These are phyloP conservation scores for Hansenula lynferdii DNA, from an alignment of 1,139 yeast species.

Conservation along the genomic window DNA sequence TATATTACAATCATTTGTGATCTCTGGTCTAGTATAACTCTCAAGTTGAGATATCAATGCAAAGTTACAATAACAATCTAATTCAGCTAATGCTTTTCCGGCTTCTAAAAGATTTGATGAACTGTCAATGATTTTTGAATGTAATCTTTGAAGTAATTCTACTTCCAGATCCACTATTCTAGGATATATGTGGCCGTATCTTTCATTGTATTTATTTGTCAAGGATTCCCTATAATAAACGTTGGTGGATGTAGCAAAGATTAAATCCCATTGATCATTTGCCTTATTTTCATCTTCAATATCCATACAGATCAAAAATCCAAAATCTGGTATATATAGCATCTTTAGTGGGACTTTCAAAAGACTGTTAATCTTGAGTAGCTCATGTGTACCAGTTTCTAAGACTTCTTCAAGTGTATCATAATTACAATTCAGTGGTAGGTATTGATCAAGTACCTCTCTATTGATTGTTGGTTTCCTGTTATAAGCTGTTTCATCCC, in stretches of 20 bases:
- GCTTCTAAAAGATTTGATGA: slow-evolving; percentile 15
- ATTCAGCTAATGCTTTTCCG: slow-evolving; percentile 26
- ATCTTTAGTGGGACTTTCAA: too few relatives aligned
- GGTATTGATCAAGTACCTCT: too few relatives aligned
- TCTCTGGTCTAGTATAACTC: slow-evolving; percentile 32
- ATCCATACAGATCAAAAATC: slow-evolving; percentile 27
- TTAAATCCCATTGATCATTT: slow-evolving; percentile 27
- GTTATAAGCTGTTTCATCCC: too few relatives aligned
- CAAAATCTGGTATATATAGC: too few relatives aligned
- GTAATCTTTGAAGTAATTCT: slow-evolving; percentile 33
- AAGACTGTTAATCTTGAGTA: too few relatives aligned
- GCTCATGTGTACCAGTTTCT: too few relatives aligned
- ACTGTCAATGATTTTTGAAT: slow-evolving; percentile 24
- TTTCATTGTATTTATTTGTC: slow-evolving; percentile 30
- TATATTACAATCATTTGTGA: slow-evolving; percentile 22
- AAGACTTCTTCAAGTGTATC: too few relatives aligned
- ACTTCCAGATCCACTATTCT: slow-evolving; percentile 36
- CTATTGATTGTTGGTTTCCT: too few relatives aligned
- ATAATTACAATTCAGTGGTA: too few relatives aligned
- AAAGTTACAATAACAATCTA: slow-evolving; percentile 36
- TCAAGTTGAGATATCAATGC: slow-evolving; percentile 32
- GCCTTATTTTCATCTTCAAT: slow-evolving; percentile 13
- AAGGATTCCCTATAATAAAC: slow-evolving; percentile 31
- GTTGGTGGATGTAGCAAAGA: slow-evolving; percentile 33
- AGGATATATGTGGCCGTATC: slow-evolving; percentile 38